Evolutionary conservation across 2,329 filamentous ascomycete species (phyloP), one percentile per base, ranked within the genome.

Genomic region (Fusarium oxysporum): DNA sequence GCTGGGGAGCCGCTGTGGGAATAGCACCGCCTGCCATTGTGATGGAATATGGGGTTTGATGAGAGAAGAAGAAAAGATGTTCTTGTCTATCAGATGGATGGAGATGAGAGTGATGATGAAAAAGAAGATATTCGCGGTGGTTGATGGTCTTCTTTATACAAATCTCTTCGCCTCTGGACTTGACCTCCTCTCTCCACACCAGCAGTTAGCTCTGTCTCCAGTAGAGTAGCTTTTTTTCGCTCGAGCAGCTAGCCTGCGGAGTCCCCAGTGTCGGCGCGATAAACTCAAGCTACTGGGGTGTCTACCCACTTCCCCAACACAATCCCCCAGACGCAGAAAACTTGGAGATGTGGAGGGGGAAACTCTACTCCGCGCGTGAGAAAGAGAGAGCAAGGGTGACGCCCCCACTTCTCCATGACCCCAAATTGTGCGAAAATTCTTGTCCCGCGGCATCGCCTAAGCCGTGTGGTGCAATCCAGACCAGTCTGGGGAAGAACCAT

Each of bases 1-100:
- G 33, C 44, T 71, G 64, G 33, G 75, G 75, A 25, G 75, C 62
- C 55, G 71, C 73, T 45, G 69, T 66, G 6, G 75, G 75, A 28
- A 77, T 75, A 59, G 54, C 60, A 40, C 64, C 71, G 33, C 75
- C 74, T 58, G 75, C 75, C 75, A 77, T 76, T 63, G 40, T 77
- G 50, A 45, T 45, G 23, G 6, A 25, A 25, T 40, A 8, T 40
- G 45, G 59, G 58, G 55, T 54, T 41, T 30, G 60, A 61, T 33
- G 23, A 41, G 48, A 53, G 41, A 55, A 35, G 40, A 38, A 55
- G 19, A 30, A 33, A 33, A n/a, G 32, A 48, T 48, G 40, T 43
- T 65, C 59, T 64, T 53, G 44, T 32, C 63, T 66, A 64, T 64
- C 45, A 44, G 44, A 53, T 68, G 63, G 63, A 62, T 28, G 25